A percentile compares a stretch with the other conserved stretches of the same genome.
phyloP scores from a whole-genome alignment of 1,139 yeast genomes.

The Magnusiomyces paraingens region DNA sequence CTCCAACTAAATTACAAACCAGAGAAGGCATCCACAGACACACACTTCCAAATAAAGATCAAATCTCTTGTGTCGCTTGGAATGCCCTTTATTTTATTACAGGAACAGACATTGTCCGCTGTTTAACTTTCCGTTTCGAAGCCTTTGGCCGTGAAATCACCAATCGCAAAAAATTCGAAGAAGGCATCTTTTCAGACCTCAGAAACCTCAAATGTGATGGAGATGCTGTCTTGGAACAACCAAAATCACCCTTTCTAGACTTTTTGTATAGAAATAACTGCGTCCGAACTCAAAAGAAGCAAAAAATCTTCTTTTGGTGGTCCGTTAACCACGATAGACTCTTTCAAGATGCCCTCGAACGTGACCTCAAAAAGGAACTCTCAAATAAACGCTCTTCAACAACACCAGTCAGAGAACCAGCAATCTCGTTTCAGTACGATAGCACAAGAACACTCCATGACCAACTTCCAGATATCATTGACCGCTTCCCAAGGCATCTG shows the following conservation, averaged over 20 bases:
- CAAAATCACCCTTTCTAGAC: conserved; percentile 79
- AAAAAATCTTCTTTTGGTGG: conserved; percentile 95
- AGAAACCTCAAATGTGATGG: conserved; percentile 80
- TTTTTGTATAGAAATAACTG: conserved; percentile 83
- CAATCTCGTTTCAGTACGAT: conserved; percentile 37
- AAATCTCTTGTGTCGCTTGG: conserved; percentile 90
- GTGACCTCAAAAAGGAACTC: conserved; percentile 78
- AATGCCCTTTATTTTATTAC: conserved; percentile 83
- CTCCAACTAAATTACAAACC: conserved; percentile 13
- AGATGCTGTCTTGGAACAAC: conserved; percentile 84
- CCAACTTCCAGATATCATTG: conserved; percentile 31
- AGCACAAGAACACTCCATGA: conserved; percentile 34
- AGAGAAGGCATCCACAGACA: conserved; percentile 26
- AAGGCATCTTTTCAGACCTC: conserved; percentile 88
- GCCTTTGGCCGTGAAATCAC: conserved; percentile 81
- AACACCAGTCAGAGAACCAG: conserved; percentile 39
- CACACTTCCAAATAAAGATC: conserved; percentile 79
- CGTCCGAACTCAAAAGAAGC: conserved; percentile 90
- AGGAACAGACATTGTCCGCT: conserved; percentile 93
- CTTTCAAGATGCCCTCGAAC: conserved; percentile 88
- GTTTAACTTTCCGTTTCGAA: conserved; percentile 81
- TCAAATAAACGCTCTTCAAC: conserved; percentile 34
- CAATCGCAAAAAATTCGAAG: conserved; percentile 92
- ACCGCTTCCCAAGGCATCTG: conserved; percentile 28
- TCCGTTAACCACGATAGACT: conserved; percentile 90